Percentiles rank a stretch among this genome's conserved stretches.
Conservation (phyloP, 176 grass and related monocot species). For the Aegilops umbellulata region DNA sequence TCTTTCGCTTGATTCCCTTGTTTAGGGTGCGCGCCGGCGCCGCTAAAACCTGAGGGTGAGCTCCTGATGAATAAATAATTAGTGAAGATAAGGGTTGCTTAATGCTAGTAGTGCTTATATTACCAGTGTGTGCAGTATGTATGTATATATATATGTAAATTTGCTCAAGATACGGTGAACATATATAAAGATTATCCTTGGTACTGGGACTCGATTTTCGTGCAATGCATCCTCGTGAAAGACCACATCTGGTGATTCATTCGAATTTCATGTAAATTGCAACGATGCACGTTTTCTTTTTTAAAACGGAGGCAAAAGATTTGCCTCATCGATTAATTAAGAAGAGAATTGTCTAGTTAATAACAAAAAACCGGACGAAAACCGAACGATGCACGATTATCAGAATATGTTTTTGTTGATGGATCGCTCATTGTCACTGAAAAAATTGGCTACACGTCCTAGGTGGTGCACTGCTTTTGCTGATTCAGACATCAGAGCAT, state of each 20-base stretch:
- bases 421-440: background rate
- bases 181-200: background rate
- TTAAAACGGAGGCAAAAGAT: no score
- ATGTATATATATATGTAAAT: conserved; percentile 15
- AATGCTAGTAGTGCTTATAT: background rate
- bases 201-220: background rate
- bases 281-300: no score
- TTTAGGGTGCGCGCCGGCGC: background rate
- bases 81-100: background rate
- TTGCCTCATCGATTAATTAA: no score
- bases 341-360: no score
- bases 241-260: background rate
- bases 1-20: background rate
- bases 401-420: background rate
- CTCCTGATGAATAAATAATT: conserved; percentile 38
- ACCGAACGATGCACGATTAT: no score
- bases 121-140: background rate
- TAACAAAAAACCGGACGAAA: no score
- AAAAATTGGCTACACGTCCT: background rate
- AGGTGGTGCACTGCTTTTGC: background rate
- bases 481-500: background rate
- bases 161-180: background rate
- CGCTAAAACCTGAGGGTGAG: background rate
- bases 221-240: background rate
- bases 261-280: background rate